phyloP scores from a whole-genome alignment of 768 basidiomycete genomes.

The Suillus plorans region DNA sequence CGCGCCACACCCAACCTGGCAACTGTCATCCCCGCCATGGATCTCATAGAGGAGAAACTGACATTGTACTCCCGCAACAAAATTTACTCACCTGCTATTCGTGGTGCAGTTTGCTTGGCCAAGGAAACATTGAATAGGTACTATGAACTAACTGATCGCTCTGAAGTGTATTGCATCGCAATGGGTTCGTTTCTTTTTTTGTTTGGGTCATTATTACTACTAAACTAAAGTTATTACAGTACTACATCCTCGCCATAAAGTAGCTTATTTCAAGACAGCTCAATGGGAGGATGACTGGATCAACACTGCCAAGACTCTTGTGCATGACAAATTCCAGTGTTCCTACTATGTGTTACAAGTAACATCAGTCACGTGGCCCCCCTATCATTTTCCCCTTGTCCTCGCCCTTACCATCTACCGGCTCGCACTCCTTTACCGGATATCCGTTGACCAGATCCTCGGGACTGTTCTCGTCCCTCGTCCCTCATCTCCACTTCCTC shows the following conservation, averaged over 20 bases:
- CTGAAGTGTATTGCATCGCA: conserved; percentile 25
- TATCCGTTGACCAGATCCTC: too few relatives aligned
- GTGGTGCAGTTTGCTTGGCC: conserved; percentile 8
- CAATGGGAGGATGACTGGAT: conserved; percentile 29
- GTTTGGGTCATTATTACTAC: background rate
- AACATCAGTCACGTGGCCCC: too few relatives aligned
- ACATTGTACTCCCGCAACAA: conserved; percentile 2
- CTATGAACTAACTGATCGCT: conserved; percentile 22
- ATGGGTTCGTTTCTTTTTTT: conserved; percentile 21
- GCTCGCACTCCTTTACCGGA: too few relatives aligned
- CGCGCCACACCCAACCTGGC: conserved; percentile 19
- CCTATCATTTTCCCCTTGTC: too few relatives aligned
- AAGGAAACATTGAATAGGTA: conserved; percentile 19
- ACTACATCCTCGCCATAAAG: conserved; percentile 30
- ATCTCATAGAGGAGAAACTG: conserved; percentile 27
- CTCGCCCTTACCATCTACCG: too few relatives aligned
- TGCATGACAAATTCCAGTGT: conserved; percentile 18
- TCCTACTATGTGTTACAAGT: too few relatives aligned
- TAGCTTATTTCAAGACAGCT: conserved; percentile 27
- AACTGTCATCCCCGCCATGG: conserved; percentile 34
- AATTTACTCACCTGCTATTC: background rate
- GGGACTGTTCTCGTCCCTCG: too few relatives aligned
- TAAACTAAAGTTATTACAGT: conserved; percentile 15
- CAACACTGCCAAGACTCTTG: conserved; percentile 21
- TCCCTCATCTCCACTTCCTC: too few relatives aligned